Conservation (phyloP, 2,329 filamentous ascomycete genomes). For the Huntiella moniliformis region DNA sequence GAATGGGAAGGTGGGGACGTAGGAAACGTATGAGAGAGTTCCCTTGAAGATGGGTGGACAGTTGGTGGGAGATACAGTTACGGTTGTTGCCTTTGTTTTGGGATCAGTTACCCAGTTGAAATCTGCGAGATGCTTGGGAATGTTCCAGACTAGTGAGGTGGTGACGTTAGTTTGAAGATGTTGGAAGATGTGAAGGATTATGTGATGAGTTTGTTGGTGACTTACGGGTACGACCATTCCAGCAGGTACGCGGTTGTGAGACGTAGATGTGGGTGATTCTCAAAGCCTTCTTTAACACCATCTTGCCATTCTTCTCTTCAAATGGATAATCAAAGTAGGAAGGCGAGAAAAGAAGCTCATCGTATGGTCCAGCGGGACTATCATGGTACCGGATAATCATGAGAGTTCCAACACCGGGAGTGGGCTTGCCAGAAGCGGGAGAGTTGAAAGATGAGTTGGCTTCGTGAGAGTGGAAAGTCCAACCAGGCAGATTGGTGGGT, state of each 20-base stretch:
- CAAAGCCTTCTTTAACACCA: constrained; percentile 18
- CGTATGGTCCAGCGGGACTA: constrained; percentile 33
- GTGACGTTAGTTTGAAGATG: background rate
- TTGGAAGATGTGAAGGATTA: background rate
- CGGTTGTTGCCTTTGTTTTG: constrained; percentile 19
- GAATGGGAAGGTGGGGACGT: constrained; percentile 26
- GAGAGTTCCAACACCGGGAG: constrained; percentile 28
- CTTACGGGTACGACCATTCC: constrained; percentile 32
- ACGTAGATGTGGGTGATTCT: constrained; percentile 36
- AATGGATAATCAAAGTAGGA: constrained; percentile 26
- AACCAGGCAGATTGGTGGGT: constrained; percentile 14
- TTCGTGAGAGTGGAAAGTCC: constrained; percentile 23
- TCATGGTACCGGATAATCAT: constrained; percentile 32
- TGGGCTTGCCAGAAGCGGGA: constrained; percentile 19
- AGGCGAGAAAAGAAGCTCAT: constrained; percentile 31
- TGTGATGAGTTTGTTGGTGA: constrained; percentile 6
- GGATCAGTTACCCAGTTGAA: constrained; percentile 26
- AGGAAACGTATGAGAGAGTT: constrained; percentile 24
- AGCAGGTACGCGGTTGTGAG: constrained; percentile 31
- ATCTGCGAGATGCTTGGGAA: constrained; percentile 34
- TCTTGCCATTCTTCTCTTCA: constrained; percentile 19
- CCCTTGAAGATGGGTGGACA: constrained; percentile 27
- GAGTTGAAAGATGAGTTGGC: constrained; percentile 21
- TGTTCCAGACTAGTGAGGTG: constrained; percentile 29
- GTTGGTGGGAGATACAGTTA: constrained; percentile 27